These are phyloP conservation scores for Hyaloperonospora brassicae DNA, from an alignment of 352 stramenopile species.

Conservation along the genomic window DNA sequence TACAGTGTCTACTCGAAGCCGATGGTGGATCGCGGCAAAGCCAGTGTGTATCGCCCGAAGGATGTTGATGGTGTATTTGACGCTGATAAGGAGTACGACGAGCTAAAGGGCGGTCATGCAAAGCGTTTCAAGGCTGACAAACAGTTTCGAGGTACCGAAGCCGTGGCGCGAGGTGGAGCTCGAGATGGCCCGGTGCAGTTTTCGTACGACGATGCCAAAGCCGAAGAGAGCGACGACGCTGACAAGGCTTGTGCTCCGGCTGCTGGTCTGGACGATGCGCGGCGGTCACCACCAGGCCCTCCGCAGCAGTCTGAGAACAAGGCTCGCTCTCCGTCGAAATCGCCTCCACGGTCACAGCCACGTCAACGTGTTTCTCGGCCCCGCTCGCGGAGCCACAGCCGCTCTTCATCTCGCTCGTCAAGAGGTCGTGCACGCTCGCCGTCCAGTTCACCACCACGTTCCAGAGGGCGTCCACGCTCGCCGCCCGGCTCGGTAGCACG, in stretches of 20 bases:
- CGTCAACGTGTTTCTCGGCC: constrained; percentile 10
- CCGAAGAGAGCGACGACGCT: constrained; percentile 30
- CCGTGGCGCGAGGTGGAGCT: constrained; percentile 29
- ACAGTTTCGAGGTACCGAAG: constrained; percentile 80
- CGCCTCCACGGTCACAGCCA: constrained; percentile 5
- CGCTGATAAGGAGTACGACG: constrained; percentile 85
- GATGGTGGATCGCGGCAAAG: constrained; percentile 89
- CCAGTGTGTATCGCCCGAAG: constrained; percentile 86
- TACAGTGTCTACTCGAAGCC: constrained; percentile 98
- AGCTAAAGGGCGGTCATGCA: constrained; percentile 74
- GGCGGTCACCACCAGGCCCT: constrained; percentile 12
- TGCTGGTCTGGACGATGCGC: constrained; percentile 3
- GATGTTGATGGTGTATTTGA: constrained; percentile 79
- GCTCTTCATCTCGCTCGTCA: constrained; percentile 16
- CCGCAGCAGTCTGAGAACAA: constrained; percentile 4
- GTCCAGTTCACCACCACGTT: neutral
- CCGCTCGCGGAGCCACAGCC: constrained; percentile 14
- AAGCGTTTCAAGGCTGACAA: constrained; percentile 87
- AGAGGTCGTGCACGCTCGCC: constrained; percentile 8
- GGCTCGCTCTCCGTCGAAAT: constrained; percentile 9
- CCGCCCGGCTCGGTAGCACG: neutral
- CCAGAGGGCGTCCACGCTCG: neutral
- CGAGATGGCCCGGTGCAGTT: constrained; percentile 85
- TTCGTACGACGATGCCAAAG: constrained; percentile 52
- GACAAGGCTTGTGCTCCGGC: constrained; percentile 12